phyloP scores from a whole-genome alignment of 2,329 filamentous ascomycete genomes.

The Cadophora malorum region DNA sequence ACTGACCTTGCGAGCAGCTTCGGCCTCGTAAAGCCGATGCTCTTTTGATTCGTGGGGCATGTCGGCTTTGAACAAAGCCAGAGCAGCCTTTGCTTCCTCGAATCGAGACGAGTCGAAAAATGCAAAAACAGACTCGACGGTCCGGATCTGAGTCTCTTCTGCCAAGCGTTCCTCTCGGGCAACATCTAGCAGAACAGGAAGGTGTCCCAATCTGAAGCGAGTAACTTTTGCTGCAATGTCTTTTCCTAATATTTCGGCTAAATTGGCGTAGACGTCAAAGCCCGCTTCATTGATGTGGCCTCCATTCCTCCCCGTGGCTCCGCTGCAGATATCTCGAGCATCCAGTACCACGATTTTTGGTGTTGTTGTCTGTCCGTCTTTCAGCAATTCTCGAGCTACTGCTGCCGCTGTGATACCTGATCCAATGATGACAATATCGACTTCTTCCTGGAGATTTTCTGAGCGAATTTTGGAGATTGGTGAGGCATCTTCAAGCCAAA shows the following conservation, averaged over 20 bases:
- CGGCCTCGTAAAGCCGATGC: neutral
- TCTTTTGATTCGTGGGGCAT: slow-evolving; percentile 1
- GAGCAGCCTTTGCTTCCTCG: neutral
- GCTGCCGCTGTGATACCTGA: slow-evolving; percentile 20
- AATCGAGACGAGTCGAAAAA: slow-evolving; percentile 2
- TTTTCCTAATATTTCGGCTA: slow-evolving; percentile 49
- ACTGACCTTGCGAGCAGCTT: slow-evolving; percentile 1
- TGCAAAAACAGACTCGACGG: neutral
- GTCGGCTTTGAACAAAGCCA: slow-evolving; percentile 1
- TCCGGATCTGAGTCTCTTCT: neutral
- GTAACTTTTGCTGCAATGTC: slow-evolving; percentile 73
- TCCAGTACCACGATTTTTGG: slow-evolving; percentile 71
- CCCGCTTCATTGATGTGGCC: slow-evolving; percentile 44
- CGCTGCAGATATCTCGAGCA: slow-evolving; percentile 80
- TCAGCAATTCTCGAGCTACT: slow-evolving; percentile 14
- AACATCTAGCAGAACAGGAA: slow-evolving; percentile 58
- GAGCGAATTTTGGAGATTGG: slow-evolving; percentile 16
- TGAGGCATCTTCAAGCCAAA: slow-evolving; percentile 40
- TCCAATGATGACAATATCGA: slow-evolving; percentile 23
- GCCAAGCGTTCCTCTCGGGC: slow-evolving; percentile 39
- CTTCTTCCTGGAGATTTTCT: neutral
- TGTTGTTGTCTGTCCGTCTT: neutral
- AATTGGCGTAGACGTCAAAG: slow-evolving; percentile 8
- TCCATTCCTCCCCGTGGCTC: slow-evolving; percentile 75
- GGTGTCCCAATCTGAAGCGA: slow-evolving; percentile 68